phyloP scores from a whole-genome alignment of 495 filamentous ascomycete species.

The Chaetomium cochliodes region DNA sequence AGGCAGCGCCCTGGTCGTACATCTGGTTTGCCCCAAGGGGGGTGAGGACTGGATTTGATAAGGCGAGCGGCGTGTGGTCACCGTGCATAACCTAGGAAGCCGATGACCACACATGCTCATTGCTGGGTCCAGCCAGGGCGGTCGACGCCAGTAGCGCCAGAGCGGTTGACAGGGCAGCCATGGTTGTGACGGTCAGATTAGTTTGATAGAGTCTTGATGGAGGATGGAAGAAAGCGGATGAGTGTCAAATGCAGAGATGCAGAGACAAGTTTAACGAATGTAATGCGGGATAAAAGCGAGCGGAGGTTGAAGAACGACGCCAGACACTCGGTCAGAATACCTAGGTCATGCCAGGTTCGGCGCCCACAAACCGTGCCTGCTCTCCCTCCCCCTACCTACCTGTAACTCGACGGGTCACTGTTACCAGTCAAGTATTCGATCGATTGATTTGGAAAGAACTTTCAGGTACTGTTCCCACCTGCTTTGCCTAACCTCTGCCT shows the following conservation, averaged over 20 bases:
- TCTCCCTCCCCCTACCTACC: too few relatives aligned
- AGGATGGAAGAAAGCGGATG: background rate
- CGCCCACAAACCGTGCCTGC: too few relatives aligned
- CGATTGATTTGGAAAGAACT: too few relatives aligned
- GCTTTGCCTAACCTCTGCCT: too few relatives aligned
- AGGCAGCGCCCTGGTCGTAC: constrained; percentile 35
- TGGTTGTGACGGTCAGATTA: constrained; percentile 10
- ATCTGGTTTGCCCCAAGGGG: constrained; percentile 45
- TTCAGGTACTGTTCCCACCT: too few relatives aligned
- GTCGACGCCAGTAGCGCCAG: constrained; percentile 22
- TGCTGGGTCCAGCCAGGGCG: constrained; percentile 31
- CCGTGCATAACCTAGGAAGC: constrained; percentile 44
- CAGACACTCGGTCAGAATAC: background rate
- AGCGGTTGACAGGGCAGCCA: constrained; percentile 23
- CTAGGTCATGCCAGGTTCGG: too few relatives aligned
- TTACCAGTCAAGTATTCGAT: too few relatives aligned
- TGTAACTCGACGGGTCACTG: too few relatives aligned
- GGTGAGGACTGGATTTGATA: constrained; percentile 32
- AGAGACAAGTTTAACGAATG: background rate
- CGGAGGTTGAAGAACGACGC: background rate
- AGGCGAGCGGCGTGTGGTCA: constrained; percentile 40
- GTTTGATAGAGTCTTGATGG: background rate
- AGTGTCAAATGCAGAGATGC: background rate
- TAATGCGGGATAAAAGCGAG: background rate
- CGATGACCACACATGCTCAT: constrained; percentile 47